A percentile compares a stretch with the other conserved stretches of the same genome.
These are phyloP conservation scores for Lentinula sp. DNA, from an alignment of 768 basidiomycete genomes.

Conservation along the genomic window DNA sequence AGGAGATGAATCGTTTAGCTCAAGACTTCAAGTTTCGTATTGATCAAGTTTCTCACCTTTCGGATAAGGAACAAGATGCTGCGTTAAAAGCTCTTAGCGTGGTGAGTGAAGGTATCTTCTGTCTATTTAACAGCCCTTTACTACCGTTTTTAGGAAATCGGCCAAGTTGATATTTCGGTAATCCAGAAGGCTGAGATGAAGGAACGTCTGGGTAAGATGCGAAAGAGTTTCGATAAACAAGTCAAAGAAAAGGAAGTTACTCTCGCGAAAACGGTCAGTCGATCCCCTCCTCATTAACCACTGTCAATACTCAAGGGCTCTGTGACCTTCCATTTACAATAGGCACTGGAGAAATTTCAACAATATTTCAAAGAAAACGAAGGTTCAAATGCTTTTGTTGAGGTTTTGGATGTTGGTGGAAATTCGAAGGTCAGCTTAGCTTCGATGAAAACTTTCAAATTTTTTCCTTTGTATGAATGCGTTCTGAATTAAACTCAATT, in stretches of 20 bases:
- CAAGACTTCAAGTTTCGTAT: conserved; percentile 57
- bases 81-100: conserved; percentile 76
- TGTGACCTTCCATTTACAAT: no score
- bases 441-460: background rate
- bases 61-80: conserved; percentile 81
- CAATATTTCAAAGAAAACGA: conserved; percentile 76
- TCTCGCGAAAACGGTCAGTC: conserved; percentile 65
- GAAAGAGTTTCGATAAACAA: conserved; percentile 82
- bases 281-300: background rate
- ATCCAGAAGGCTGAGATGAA: conserved; percentile 75
- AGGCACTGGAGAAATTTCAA: conserved; percentile 69
- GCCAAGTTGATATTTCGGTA: conserved; percentile 84
- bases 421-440: conserved; percentile 66
- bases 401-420: conserved; percentile 69
- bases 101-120: conserved; percentile 35
- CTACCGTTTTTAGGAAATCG: conserved; percentile 62
- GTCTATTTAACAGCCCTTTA: background rate
- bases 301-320: no score
- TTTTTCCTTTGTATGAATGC: background rate
- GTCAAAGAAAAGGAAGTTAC: conserved; percentile 75
- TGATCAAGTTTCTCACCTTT: conserved; percentile 49
- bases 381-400: conserved; percentile 63
- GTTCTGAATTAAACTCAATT: conserved; percentile 1
- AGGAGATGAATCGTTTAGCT: conserved; percentile 69
- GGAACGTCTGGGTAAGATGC: conserved; percentile 62